Evolutionary conservation across 1,139 yeast genomes (phyloP).

Genomic region (Lodderomyces theae): DNA sequence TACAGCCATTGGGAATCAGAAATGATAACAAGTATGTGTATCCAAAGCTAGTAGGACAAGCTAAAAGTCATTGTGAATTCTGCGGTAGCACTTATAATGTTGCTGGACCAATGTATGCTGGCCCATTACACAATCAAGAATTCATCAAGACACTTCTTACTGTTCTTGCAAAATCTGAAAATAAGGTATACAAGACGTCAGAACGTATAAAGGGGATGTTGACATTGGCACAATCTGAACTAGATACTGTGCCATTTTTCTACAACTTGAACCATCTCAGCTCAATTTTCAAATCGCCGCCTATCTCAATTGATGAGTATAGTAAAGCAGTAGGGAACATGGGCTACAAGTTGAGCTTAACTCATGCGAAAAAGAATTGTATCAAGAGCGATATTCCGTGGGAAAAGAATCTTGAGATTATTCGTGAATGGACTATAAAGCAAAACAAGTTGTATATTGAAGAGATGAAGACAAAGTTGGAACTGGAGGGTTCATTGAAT

Average conservation of each 20-base stretch:
- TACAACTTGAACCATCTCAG: conserved; percentile 77
- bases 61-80: conserved; percentile 57
- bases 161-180: conserved; percentile 35
- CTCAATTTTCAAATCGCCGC: conserved; percentile 73
- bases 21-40: conserved; percentile 31
- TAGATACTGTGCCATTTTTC: conserved; percentile 69
- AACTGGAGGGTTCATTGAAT: conserved; percentile 7
- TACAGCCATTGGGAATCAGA: conserved; percentile 69
- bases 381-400: conserved; percentile 90
- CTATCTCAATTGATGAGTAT: conserved; percentile 72
- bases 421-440: conserved; percentile 62
- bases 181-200: conserved; percentile 41
- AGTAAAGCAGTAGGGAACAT: conserved; percentile 82
- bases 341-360: conserved; percentile 70
- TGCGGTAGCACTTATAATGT: conserved; percentile 72
- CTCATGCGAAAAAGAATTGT: conserved; percentile 86
- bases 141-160: conserved; percentile 65
- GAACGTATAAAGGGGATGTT: conserved; percentile 91
- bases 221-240: conserved; percentile 73
- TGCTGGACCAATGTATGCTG: conserved; percentile 98
- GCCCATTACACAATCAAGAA: conserved; percentile 63
- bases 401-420: conserved; percentile 69
- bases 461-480: conserved; percentile 24
- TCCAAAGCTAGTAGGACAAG: conserved; percentile 42
- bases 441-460: conserved; percentile 36